Base-by-base conservation (phyloP, 352 stramenopile species). In the Vaucheria bursata region DNA sequence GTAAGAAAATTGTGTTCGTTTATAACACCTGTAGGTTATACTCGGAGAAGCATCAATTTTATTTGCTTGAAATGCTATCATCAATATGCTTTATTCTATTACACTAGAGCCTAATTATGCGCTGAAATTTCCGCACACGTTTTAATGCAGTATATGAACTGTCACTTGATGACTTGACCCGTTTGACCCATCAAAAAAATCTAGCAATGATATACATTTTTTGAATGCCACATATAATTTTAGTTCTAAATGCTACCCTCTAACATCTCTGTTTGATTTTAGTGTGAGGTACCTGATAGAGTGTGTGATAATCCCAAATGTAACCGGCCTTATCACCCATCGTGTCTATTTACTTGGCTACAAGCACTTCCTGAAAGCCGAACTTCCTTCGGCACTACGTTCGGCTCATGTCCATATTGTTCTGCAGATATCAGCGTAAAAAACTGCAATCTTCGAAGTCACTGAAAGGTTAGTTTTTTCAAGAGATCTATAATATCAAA, bases 401-500 rank as follows among this genome's bases (percentile, higher is more conserved):
- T 96, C 77, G 91, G 90, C 18, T 86, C 92, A 73, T 96, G 91
- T 66, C 91, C 90, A 0, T 95, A 95, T 82, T 96, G 90, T 76
- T 87, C 89, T 33, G 90, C 93, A 75, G 83, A 87, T 31, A 94
- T 96, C 50, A 91, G 88, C 75, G 88, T 89, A n/a, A 85, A 77
- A 67, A 73, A 25, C 45, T 59, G 45, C 12, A 59, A 12, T 25
- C 25, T 25, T 59, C 25, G 45, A 59, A 59, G 45, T 12, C 45
- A 18, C 12, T 59, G 45, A 59, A n/a, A n/a, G n/a, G n/a, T n/a
- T n/a, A n/a, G n/a, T n/a, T n/a, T n/a, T n/a, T n/a, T n/a, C n/a
- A n/a, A n/a, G n/a, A n/a, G n/a, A n/a, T n/a, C n/a, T n/a, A n/a
- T n/a, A n/a, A n/a, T n/a, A n/a, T n/a, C n/a, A n/a, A n/a, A n/a